Evolutionary conservation across 306 rosid genomes (phyloP).

Genomic region (Inga laurina): DNA sequence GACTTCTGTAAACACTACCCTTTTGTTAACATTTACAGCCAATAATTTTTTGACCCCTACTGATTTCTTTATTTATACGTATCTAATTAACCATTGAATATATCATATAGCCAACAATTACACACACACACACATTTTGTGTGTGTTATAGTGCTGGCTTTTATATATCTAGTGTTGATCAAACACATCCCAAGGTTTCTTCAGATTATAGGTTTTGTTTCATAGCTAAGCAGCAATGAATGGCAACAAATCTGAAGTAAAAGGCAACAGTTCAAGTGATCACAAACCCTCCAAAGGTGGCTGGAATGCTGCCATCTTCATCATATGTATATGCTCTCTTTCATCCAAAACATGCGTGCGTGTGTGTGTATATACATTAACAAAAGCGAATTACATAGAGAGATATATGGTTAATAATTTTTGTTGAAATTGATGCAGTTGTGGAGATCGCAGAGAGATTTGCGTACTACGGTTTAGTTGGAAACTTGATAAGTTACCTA

Average conservation of each 20-base stretch:
- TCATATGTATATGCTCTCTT: not conserved
- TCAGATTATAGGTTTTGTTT: not conserved
- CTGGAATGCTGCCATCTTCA: constrained; percentile 10
- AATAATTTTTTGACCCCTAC: not conserved
- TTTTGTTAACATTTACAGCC: not conserved
- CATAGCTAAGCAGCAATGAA: not conserved
- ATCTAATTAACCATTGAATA: too few species aligned
- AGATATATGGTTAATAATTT: too few species aligned
- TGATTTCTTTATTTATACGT: too few species aligned
- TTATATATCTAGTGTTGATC: not conserved
- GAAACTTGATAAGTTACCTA: not conserved
- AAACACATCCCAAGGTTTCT: not conserved
- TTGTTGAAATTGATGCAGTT: not conserved
- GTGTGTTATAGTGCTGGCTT: not conserved
- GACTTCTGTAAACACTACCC: not conserved
- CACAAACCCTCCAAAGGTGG: not conserved
- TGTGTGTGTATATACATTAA: too few species aligned
- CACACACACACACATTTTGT: not conserved
- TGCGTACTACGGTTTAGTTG: not conserved
- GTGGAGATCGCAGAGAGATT: not conserved
- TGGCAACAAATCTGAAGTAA: not conserved
- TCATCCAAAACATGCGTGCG: too few species aligned
- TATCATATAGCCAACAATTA: not conserved
- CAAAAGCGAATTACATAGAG: not conserved
- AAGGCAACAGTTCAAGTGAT: not conserved